A percentile compares a stretch with the other conserved stretches of the same genome.
phyloP scores from a whole-genome alignment of 2,329 filamentous ascomycete species.

The Colletotrichum simmondsii region DNA sequence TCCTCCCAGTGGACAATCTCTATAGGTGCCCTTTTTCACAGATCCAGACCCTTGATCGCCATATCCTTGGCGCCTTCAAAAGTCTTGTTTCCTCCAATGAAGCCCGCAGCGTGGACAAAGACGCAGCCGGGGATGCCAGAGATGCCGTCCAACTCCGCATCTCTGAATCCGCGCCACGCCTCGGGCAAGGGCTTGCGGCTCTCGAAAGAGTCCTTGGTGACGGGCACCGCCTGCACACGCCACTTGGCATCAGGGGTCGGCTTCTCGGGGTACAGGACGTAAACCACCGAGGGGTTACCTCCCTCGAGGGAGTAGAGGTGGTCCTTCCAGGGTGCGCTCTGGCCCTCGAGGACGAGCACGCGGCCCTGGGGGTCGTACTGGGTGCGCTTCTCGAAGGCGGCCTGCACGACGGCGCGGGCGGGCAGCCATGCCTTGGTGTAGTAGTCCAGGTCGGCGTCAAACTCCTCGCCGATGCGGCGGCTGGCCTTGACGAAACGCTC shows the following conservation, averaged over 20 bases:
- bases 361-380: slow-evolving; percentile 79
- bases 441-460: slow-evolving; percentile 82
- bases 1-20: not conserved
- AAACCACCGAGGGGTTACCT: slow-evolving; percentile 72
- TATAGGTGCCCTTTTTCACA: slow-evolving; percentile 11
- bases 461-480: slow-evolving; percentile 87
- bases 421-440: slow-evolving; percentile 85
- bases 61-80: slow-evolving; percentile 89
- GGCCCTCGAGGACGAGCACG: slow-evolving; percentile 81
- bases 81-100: slow-evolving; percentile 95
- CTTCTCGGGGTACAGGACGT: slow-evolving; percentile 92
- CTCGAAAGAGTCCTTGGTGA: slow-evolving; percentile 85
- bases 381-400: slow-evolving; percentile 77
- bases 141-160: slow-evolving; percentile 83
- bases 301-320: slow-evolving; percentile 90
- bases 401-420: slow-evolving; percentile 80
- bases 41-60: slow-evolving; percentile 77
- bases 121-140: slow-evolving; percentile 79
- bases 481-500: slow-evolving; percentile 82
- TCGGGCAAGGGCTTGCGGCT: slow-evolving; percentile 93
- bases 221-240: slow-evolving; percentile 93
- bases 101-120: slow-evolving; percentile 94
- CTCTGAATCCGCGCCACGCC: slow-evolving; percentile 90
- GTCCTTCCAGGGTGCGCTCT: slow-evolving; percentile 94
- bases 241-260: slow-evolving; percentile 82